Percentiles rank a stretch among this genome's conserved stretches.
Conservation (phyloP, 73 alveolate genomes). For the Tetrahymena thermophila region DNA sequence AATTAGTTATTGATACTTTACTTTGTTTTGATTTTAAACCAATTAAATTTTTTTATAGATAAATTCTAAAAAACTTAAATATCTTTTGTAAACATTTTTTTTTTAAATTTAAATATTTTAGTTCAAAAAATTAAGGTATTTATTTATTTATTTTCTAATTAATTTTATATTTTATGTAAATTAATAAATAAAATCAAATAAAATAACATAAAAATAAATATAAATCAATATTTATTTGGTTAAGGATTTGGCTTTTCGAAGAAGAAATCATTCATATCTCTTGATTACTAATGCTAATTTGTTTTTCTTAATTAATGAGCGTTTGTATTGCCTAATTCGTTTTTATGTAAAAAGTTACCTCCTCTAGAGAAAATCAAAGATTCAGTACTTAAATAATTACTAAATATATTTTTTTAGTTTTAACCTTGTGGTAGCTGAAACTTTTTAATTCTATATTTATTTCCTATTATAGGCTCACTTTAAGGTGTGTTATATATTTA, state of each 20-base stretch:
- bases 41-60: no score
- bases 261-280: neutral
- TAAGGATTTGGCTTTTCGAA: neutral
- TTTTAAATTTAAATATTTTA: no score
- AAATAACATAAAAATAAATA: neutral
- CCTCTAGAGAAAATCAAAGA: neutral
- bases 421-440: neutral
- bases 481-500: neutral
- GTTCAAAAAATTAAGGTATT: no score
- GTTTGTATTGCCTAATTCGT: neutral
- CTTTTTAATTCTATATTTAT: neutral
- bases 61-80: no score
- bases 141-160: no score
- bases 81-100: no score
- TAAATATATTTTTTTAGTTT: neutral
- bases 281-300: neutral
- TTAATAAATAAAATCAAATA: neutral
- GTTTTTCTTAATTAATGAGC: neutral
- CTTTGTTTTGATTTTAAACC: no score
- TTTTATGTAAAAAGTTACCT: neutral
- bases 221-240: neutral
- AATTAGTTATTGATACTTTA: no score
- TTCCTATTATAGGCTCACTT: neutral
- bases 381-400: neutral
- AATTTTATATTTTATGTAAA: no score